Conservation (phyloP, 106 monocot genomes). For the Platanthera zijinensis region DNA sequence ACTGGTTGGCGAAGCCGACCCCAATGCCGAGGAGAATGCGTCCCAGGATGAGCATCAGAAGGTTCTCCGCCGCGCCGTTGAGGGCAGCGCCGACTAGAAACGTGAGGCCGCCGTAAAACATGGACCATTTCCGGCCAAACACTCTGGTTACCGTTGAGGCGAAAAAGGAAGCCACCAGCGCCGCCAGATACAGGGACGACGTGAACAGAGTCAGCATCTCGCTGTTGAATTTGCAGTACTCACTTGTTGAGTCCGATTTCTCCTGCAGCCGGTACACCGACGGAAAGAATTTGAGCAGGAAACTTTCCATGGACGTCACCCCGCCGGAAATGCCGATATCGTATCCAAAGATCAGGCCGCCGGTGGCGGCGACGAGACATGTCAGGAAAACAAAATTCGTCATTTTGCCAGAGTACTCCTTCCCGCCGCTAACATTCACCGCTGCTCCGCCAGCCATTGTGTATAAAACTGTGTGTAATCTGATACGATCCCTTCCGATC, state of each 20-base stretch:
- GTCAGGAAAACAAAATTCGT: neutral
- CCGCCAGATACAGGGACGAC: neutral
- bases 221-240: conserved; percentile 8
- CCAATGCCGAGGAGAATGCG: no score
- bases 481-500: no score
- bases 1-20: neutral
- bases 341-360: conserved; percentile 12
- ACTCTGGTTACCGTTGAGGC: neutral
- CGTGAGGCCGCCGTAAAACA: neutral
- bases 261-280: neutral
- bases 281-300: conserved; percentile 3
- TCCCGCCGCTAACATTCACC: neutral
- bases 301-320: neutral
- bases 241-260: neutral
- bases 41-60: neutral
- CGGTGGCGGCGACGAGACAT: conserved; percentile 8
- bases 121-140: neutral
- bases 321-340: neutral
- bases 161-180: neutral
- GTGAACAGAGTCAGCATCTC: neutral
- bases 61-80: neutral
- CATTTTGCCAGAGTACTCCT: conserved; percentile 3
- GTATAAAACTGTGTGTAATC: no score
- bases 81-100: neutral
- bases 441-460: neutral